These are phyloP conservation scores for Nemania serpens DNA, from an alignment of 2,329 filamentous ascomycete species.

Conservation along the genomic window DNA sequence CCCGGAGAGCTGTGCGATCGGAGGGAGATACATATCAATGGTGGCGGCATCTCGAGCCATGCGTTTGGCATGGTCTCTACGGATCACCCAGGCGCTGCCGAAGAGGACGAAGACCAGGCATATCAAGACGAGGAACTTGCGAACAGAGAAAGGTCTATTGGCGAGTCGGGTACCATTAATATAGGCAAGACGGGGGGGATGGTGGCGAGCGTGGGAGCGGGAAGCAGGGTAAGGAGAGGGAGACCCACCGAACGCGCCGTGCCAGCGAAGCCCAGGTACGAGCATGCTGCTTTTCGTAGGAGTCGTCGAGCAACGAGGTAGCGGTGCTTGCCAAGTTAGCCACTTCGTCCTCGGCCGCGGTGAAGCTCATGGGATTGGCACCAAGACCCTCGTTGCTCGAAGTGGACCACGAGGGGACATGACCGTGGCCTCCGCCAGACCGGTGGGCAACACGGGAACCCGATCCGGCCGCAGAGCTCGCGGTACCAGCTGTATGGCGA, in stretches of 20 bases:
- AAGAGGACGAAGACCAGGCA: constrained; percentile 31
- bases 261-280: constrained; percentile 27
- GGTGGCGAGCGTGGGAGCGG: background rate
- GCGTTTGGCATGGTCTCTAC: constrained; percentile 27
- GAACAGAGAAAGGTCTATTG: constrained; percentile 34
- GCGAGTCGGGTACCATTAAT: constrained; percentile 34
- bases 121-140: constrained; percentile 31
- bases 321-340: constrained; percentile 20
- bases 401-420: constrained; percentile 24
- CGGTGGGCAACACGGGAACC: constrained; percentile 14
- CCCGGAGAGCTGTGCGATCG: constrained; percentile 30
- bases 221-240: background rate
- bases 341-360: constrained; percentile 15
- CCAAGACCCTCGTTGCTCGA: constrained; percentile 31
- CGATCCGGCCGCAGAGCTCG: constrained; percentile 7
- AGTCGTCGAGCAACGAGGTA: constrained; percentile 21
- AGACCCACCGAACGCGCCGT: constrained; percentile 36
- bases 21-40: constrained; percentile 36
- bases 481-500: constrained; percentile 19
- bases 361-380: constrained; percentile 18
- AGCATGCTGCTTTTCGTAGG: constrained; percentile 23
- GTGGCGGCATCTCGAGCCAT: constrained; percentile 12
- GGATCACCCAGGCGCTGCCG: constrained; percentile 31
- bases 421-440: constrained; percentile 8
- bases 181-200: constrained; percentile 16